Percentiles rank a stretch among this genome's conserved stretches.
phyloP scores from a whole-genome alignment of 305 asterid genomes.

The Galium porrigens region DNA sequence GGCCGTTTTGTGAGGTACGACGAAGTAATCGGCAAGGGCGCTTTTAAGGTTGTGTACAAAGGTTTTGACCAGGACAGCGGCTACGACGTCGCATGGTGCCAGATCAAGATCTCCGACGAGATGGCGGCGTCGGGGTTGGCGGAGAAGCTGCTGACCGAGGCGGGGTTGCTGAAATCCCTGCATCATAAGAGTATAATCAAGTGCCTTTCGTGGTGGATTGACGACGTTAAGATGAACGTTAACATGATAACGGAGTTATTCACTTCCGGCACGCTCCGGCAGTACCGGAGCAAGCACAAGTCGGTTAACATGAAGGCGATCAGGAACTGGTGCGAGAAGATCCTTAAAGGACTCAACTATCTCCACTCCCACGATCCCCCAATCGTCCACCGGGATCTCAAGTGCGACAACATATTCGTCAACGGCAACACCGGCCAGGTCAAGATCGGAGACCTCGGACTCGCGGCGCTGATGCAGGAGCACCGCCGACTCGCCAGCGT shows the following conservation, averaged over 20 bases:
- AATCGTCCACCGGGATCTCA: constrained; percentile 12
- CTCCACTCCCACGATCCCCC: constrained; percentile 12
- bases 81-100: constrained; percentile 10
- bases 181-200: constrained; percentile 7
- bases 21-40: constrained; percentile 6
- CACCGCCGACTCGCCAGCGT: constrained; percentile 3
- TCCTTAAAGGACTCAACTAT: constrained; percentile 9
- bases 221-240: not conserved
- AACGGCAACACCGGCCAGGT: constrained; percentile 14
- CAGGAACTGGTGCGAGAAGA: constrained; percentile 13
- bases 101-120: not conserved
- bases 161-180: constrained; percentile 5
- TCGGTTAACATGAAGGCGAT: constrained; percentile 7
- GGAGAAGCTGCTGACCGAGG: constrained; percentile 1
- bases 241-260: constrained; percentile 13
- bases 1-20: constrained; percentile 12
- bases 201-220: constrained; percentile 8
- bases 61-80: constrained; percentile 12
- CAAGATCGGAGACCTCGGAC: constrained; percentile 13
- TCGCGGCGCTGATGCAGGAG: constrained; percentile 7
- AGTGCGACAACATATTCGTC: constrained; percentile 15
- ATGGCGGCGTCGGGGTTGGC: not conserved
- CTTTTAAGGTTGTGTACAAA: constrained; percentile 9
- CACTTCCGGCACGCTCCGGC: constrained; percentile 9
- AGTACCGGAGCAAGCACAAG: constrained; percentile 8